phyloP scores from a whole-genome alignment of 805 yeast species.

The Candida koratica region DNA sequence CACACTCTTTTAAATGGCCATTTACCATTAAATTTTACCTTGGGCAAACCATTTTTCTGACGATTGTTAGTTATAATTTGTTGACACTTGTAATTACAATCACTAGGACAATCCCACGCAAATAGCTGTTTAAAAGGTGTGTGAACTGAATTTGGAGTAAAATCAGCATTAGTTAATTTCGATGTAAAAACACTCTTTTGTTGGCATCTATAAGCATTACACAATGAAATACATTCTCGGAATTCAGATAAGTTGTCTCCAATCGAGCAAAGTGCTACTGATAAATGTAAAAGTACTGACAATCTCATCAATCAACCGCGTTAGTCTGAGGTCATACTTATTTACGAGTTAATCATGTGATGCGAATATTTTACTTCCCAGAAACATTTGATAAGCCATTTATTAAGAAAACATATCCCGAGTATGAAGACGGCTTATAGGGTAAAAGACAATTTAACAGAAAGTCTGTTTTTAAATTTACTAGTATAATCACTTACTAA shows the following conservation, averaged over 20 bases:
- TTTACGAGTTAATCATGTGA: too few relatives aligned
- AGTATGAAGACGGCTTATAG: too few relatives aligned
- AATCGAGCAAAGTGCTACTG: slow-evolving; percentile 9
- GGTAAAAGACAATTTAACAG: too few relatives aligned
- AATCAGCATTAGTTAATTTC: slow-evolving; percentile 11
- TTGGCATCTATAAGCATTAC: slow-evolving; percentile 20
- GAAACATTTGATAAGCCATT: too few relatives aligned
- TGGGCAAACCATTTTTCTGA: slow-evolving; percentile 16
- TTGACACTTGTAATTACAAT: slow-evolving; percentile 40
- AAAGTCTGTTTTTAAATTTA: too few relatives aligned
- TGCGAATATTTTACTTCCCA: too few relatives aligned
- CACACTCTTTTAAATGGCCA: slow-evolving; percentile 40
- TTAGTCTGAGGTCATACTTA: not conserved
- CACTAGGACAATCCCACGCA: slow-evolving; percentile 33
- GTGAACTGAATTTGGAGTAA: slow-evolving; percentile 13
- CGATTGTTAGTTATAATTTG: slow-evolving; percentile 29
- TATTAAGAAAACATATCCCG: too few relatives aligned
- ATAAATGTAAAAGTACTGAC: not conserved
- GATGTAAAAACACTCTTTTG: slow-evolving; percentile 6
- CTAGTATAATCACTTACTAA: too few relatives aligned
- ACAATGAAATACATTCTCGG: slow-evolving; percentile 22
- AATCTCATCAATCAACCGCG: not conserved
- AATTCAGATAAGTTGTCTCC: slow-evolving; percentile 35
- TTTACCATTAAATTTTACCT: slow-evolving; percentile 42
- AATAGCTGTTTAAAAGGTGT: slow-evolving; percentile 20